A percentile compares a stretch with the other conserved stretches of the same genome.
Evolutionary conservation across 495 filamentous ascomycete species (phyloP).

Genomic region (Beverwykella pulmonaria): DNA sequence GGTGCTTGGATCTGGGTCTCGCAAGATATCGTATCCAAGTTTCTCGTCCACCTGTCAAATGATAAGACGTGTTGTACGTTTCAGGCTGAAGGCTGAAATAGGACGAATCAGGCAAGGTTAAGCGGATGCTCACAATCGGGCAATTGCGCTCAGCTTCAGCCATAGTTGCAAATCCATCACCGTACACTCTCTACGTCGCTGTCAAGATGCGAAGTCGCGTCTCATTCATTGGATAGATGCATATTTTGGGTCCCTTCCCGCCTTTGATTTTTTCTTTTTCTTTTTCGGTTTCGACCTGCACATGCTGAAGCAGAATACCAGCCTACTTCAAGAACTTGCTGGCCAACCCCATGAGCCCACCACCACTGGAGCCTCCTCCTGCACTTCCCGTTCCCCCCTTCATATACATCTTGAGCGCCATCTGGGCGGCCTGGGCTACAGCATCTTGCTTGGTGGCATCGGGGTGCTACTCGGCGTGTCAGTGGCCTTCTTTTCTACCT

Average conservation of each 20-base stretch:
- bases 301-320: too few species aligned
- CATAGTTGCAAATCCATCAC: too few species aligned
- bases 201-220: too few species aligned
- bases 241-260: too few species aligned
- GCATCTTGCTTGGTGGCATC: slow-evolving; percentile 63
- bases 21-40: background rate
- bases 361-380: slow-evolving; percentile 49
- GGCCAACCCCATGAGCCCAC: slow-evolving; percentile 60
- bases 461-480: slow-evolving; percentile 26
- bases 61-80: background rate
- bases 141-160: too few species aligned
- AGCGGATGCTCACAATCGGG: too few species aligned
- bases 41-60: background rate
- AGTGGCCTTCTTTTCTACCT: too few species aligned
- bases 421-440: slow-evolving; percentile 61
- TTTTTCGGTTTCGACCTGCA: background rate
- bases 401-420: slow-evolving; percentile 72
- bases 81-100: background rate
- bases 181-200: too few species aligned
- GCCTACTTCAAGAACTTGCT: slow-evolving; percentile 52
- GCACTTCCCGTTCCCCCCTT: slow-evolving; percentile 58
- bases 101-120: background rate
- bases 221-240: too few species aligned
- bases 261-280: background rate
- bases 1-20: too few species aligned